A percentile compares a stretch with the other conserved stretches of the same genome.
phyloP scores from a whole-genome alignment of 495 filamentous ascomycete species.

The Aspergillus bertholletiae region DNA sequence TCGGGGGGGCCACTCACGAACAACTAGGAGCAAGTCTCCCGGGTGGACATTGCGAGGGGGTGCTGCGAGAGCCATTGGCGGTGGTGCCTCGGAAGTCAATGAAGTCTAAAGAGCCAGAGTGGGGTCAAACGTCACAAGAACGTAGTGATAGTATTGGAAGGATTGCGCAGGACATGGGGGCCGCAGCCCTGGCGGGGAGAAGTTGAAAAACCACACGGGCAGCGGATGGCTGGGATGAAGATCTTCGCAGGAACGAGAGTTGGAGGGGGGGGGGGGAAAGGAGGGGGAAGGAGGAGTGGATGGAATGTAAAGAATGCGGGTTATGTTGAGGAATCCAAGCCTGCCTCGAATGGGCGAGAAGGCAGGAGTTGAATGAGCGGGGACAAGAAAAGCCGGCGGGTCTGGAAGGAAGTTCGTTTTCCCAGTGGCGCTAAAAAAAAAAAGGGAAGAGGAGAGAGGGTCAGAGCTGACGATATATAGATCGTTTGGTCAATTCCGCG shows the following conservation, averaged over 20 bases:
- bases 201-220: neutral
- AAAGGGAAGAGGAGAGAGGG: neutral
- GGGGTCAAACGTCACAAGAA: constrained; percentile 1
- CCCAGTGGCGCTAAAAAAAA: neutral
- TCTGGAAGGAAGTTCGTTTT: neutral
- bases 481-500: neutral
- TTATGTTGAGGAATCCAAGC: neutral
- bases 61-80: constrained; percentile 36
- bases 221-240: neutral
- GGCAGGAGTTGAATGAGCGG: neutral
- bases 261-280: constrained; percentile 2
- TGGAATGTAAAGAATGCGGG: neutral
- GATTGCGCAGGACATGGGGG: constrained; percentile 28
- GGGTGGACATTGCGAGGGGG: constrained; percentile 47
- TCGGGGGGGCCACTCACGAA: constrained; percentile 78
- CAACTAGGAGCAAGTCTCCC: constrained; percentile 69
- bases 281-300: constrained; percentile 3
- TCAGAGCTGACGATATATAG: neutral
- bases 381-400: neutral
- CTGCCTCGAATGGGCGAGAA: neutral
- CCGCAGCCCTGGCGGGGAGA: constrained; percentile 24
- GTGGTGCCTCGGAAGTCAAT: neutral
- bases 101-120: constrained; percentile 3
- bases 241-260: neutral
- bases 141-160: constrained; percentile 6